phyloP scores from a whole-genome alignment of 345 rosid genomes.

The Barbarea vulgaris region DNA sequence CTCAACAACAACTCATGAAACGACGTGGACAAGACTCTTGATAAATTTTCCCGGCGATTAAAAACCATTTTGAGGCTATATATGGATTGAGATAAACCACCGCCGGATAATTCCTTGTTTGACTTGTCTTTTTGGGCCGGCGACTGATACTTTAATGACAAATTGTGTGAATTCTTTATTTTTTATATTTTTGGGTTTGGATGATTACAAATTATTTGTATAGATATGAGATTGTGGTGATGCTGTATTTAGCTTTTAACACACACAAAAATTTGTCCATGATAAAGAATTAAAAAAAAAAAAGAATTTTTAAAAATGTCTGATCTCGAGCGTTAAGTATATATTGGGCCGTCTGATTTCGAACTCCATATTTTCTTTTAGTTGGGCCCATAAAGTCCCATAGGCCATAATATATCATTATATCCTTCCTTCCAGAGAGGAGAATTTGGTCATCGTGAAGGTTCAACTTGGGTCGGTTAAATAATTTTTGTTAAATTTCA shows the following conservation, averaged over 20 bases:
- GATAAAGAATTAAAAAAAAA: too few relatives aligned
- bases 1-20: conserved; percentile 52
- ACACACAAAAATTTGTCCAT: background rate
- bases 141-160: conserved; percentile 16
- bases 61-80: background rate
- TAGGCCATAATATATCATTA: too few relatives aligned
- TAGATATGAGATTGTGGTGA: conserved; percentile 35
- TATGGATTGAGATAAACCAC: background rate
- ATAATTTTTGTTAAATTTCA: too few relatives aligned
- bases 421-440: too few relatives aligned
- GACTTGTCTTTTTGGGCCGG: conserved; percentile 6
- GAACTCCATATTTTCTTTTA: too few relatives aligned
- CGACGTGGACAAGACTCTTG: conserved; percentile 42
- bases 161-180: conserved; percentile 24
- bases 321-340: background rate
- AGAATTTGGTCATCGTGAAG: background rate
- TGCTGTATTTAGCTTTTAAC: background rate
- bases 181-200: conserved; percentile 17
- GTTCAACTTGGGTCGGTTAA: background rate
- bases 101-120: background rate
- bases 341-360: background rate
- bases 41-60: background rate
- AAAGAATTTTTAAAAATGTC: background rate
- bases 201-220: conserved; percentile 26
- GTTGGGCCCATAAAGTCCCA: background rate